These are phyloP conservation scores for Boletus reticulatus DNA, from an alignment of 768 basidiomycete genomes.

Conservation along the genomic window DNA sequence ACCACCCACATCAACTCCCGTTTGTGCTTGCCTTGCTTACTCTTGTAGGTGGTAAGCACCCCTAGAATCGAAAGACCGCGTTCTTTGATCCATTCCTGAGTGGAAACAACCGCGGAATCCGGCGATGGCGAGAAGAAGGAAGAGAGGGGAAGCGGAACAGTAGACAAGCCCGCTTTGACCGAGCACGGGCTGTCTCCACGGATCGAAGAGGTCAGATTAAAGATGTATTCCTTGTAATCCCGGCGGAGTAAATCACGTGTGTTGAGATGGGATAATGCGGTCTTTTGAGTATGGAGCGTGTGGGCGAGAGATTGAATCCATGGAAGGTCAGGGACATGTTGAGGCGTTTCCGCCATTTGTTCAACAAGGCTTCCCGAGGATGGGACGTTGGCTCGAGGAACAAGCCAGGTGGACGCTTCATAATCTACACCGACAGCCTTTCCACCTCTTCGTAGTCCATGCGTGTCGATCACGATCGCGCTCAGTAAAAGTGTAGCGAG, in stretches of 20 bases:
- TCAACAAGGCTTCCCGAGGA: slow-evolving; percentile 10
- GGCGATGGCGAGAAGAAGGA: slow-evolving; percentile 34
- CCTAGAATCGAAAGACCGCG: slow-evolving; percentile 68
- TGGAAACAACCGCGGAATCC: slow-evolving; percentile 4
- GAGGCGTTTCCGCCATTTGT: slow-evolving; percentile 2
- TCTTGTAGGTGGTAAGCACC: slow-evolving; percentile 71
- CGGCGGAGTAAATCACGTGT: slow-evolving; percentile 80
- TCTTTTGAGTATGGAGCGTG: slow-evolving; percentile 55
- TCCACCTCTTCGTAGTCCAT: slow-evolving; percentile 71
- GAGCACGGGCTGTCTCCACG: slow-evolving; percentile 25
- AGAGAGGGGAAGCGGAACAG: slow-evolving; percentile 71
- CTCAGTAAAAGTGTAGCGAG: slow-evolving; percentile 78
- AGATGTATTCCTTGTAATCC: slow-evolving; percentile 91
- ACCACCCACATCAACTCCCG: slow-evolving; percentile 71
- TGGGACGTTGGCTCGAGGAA: slow-evolving; percentile 51
- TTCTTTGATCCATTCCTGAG: slow-evolving; percentile 63
- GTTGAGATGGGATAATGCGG: slow-evolving; percentile 61
- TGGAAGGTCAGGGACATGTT: slow-evolving; percentile 36
- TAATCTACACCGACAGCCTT: slow-evolving; percentile 71
- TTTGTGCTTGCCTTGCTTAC: slow-evolving; percentile 52
- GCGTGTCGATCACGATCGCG: slow-evolving; percentile 86
- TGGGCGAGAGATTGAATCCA: slow-evolving; percentile 47
- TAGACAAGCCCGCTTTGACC: slow-evolving; percentile 73
- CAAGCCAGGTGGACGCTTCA: slow-evolving; percentile 61
- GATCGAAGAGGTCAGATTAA: slow-evolving; percentile 38